phyloP scores from a whole-genome alignment of 495 filamentous ascomycete genomes.

The Aspergillus conjunctus region DNA sequence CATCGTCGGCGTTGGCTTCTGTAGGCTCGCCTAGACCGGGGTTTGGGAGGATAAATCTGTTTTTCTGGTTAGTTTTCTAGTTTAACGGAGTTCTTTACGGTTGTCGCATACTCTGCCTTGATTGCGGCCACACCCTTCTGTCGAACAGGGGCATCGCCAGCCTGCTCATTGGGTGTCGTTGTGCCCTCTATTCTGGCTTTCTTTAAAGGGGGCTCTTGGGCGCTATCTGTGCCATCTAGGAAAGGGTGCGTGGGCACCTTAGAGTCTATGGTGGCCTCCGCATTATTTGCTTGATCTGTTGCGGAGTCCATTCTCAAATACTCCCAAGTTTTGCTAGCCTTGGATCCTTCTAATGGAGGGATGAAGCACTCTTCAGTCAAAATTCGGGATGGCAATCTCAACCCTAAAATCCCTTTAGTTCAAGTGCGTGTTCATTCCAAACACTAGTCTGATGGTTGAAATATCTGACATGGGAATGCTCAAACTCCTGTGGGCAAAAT shows the following conservation, averaged over 20 bases:
- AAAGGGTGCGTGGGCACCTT: constrained; percentile 13
- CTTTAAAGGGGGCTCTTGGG: constrained; percentile 59
- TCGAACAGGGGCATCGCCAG: constrained; percentile 27
- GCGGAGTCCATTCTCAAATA: constrained; percentile 23
- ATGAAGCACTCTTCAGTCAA: background rate
- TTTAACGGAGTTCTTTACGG: background rate
- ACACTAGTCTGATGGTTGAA: background rate
- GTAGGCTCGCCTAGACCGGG: constrained; percentile 25
- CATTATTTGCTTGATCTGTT: constrained; percentile 9
- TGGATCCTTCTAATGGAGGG: background rate
- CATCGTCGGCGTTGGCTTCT: constrained; percentile 57
- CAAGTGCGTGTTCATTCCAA: background rate
- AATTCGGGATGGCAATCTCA: background rate
- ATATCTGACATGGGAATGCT: background rate
- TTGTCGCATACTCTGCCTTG: constrained; percentile 73
- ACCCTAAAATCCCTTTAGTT: background rate
- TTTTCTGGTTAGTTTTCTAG: constrained; percentile 15
- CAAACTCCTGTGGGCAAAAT: too few relatives aligned
- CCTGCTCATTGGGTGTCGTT: constrained; percentile 27
- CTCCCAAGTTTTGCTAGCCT: background rate
- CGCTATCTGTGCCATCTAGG: constrained; percentile 17
- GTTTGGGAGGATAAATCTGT: constrained; percentile 60
- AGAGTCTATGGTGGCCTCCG: constrained; percentile 15
- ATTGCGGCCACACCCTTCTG: constrained; percentile 75
- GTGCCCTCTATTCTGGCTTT: constrained; percentile 56